These are phyloP conservation scores for Geotrichum reessii DNA, from an alignment of 1,139 yeast species.

Conservation along the genomic window DNA sequence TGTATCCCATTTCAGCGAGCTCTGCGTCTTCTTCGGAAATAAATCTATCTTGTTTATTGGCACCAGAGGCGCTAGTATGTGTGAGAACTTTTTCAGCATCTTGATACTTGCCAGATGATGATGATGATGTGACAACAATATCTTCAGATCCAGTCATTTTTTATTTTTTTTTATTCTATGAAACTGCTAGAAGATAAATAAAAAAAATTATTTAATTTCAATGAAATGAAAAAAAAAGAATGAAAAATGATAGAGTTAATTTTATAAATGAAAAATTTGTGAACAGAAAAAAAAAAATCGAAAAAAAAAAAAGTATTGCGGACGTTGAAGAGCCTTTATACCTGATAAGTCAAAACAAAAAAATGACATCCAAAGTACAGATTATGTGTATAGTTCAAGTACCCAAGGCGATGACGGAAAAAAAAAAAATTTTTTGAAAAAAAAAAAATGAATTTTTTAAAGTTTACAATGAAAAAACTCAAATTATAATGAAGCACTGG, in stretches of 20 bases:
- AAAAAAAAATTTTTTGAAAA: neutral
- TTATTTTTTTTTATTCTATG: neutral
- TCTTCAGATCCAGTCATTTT: neutral
- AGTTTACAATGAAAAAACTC: neutral
- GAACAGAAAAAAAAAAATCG: neutral
- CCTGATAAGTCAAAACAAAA: neutral
- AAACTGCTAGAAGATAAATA: neutral
- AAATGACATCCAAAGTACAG: neutral
- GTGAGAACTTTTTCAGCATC: constrained; percentile 6
- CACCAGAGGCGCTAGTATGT: neutral
- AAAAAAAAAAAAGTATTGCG: neutral
- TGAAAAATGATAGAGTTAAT: neutral
- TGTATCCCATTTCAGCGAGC: constrained; percentile 29
- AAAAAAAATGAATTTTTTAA: too few species aligned
- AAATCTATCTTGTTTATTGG: neutral
- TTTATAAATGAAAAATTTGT: neutral
- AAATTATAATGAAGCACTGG: neutral
- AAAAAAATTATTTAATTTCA: neutral
- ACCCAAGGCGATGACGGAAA: too few species aligned
- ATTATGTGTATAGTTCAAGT: neutral
- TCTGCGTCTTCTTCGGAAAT: constrained; percentile 7
- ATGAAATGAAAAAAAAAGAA: neutral
- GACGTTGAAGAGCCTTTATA: neutral
- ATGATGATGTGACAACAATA: neutral
- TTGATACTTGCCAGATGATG: neutral